These are phyloP conservation scores for Kwoniella europaea DNA, from an alignment of 768 basidiomycete genomes.

Conservation along the genomic window DNA sequence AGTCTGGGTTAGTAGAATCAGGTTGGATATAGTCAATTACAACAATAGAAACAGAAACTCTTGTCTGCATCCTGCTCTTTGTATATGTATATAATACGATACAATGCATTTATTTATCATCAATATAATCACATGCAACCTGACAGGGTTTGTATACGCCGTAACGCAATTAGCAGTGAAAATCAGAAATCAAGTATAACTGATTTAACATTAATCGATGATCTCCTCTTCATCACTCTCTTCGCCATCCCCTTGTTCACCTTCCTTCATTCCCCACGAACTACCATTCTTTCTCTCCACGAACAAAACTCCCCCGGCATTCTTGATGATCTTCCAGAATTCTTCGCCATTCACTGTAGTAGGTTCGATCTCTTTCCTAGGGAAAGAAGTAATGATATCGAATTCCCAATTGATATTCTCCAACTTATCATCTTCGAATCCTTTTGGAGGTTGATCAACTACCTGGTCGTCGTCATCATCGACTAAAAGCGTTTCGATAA, in stretches of 20 bases:
- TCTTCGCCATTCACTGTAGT: conserved; percentile 28
- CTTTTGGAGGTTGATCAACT: conserved; percentile 38
- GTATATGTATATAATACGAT: too few species aligned
- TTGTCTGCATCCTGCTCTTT: too few species aligned
- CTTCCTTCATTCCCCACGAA: conserved; percentile 34
- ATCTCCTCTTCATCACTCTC: conserved; percentile 22
- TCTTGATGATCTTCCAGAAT: conserved; percentile 46
- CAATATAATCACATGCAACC: too few species aligned
- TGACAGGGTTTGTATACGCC: too few species aligned
- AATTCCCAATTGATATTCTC: conserved; percentile 29
- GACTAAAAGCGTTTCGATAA: conserved; percentile 54
- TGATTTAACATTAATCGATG: not conserved
- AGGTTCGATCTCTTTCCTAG: conserved; percentile 42
- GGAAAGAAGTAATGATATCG: conserved; percentile 52
- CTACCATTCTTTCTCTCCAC: conserved; percentile 46
- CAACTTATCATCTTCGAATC: conserved; percentile 17
- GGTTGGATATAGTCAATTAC: too few species aligned
- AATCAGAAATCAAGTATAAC: too few species aligned
- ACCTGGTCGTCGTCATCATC: conserved; percentile 27
- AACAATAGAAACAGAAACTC: too few species aligned
- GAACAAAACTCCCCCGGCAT: conserved; percentile 48
- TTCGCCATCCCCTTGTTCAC: conserved; percentile 43
- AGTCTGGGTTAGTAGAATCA: too few species aligned
- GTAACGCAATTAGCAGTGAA: too few species aligned
- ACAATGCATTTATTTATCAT: too few species aligned